Percentiles rank a stretch among this genome's conserved stretches.
Evolutionary conservation across 768 basidiomycete genomes (phyloP).

Genomic region (Agaricus blazei): DNA sequence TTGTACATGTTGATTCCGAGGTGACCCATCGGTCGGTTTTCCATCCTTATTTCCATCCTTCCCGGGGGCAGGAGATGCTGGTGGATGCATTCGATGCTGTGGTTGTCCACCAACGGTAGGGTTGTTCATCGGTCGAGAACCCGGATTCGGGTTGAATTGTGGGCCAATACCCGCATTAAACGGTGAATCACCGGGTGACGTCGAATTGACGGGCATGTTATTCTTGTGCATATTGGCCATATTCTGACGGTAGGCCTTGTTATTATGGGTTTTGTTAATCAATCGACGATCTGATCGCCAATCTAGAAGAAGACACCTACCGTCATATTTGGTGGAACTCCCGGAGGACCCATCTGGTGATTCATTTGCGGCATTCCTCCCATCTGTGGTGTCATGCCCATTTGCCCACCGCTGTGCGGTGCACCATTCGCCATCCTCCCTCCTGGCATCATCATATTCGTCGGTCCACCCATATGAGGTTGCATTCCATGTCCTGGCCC

Average conservation of each 20-base stretch:
- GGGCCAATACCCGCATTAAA: constrained; percentile 3
- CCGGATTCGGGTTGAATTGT: constrained; percentile 3
- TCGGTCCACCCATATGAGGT: constrained; percentile 4
- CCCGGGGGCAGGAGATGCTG: constrained; percentile 9
- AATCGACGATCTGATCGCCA: background rate
- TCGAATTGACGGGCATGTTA: constrained; percentile 28
- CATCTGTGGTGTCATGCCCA: constrained; percentile 29
- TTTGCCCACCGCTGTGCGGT: constrained; percentile 14
- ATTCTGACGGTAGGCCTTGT: constrained; percentile 22
- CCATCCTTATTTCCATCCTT: constrained; percentile 5
- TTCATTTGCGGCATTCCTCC: constrained; percentile 36
- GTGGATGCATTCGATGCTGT: constrained; percentile 8
- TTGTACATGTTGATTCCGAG: constrained; percentile 6
- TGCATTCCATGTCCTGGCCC: constrained; percentile 9
- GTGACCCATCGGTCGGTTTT: constrained; percentile 7
- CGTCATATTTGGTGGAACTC: constrained; percentile 10
- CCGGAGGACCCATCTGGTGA: constrained; percentile 12
- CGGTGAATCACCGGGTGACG: constrained; percentile 32
- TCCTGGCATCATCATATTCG: constrained; percentile 31
- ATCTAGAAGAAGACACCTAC: constrained; percentile 14
- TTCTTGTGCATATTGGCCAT: constrained; percentile 29
- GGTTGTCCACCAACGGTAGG: constrained; percentile 7
- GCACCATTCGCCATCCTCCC: constrained; percentile 23
- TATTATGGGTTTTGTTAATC: background rate
- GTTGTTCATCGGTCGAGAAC: background rate